Evolutionary conservation across 192 early-diverging fungal genomes (phyloP).

Genomic region (Coemansia sp.): DNA sequence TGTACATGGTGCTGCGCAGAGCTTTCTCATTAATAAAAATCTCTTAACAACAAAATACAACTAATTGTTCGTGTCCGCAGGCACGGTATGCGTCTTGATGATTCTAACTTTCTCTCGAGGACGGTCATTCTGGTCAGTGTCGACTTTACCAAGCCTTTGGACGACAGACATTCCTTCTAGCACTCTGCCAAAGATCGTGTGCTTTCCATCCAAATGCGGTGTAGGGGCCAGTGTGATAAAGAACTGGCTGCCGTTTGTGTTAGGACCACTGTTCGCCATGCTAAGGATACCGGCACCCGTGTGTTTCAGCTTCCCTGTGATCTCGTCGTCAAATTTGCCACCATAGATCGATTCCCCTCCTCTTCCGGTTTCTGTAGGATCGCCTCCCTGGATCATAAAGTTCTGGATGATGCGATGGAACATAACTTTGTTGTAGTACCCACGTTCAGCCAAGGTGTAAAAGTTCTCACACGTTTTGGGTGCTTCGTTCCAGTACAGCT

Average conservation of each 20-base stretch:
- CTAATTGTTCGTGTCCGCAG: background rate
- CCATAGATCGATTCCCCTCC: slow-evolving; percentile 77
- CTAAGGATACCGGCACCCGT: slow-evolving; percentile 82
- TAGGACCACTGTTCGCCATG: slow-evolving; percentile 94
- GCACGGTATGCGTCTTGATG: background rate
- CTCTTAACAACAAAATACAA: background rate
- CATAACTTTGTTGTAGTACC: slow-evolving; percentile 76
- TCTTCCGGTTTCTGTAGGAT: slow-evolving; percentile 93
- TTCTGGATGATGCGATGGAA: slow-evolving; percentile 87
- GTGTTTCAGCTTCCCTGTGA: slow-evolving; percentile 70
- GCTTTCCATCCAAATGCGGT: slow-evolving; percentile 77
- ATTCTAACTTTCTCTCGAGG: slow-evolving; percentile 30
- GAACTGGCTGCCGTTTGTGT: slow-evolving; percentile 85
- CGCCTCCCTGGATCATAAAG: slow-evolving; percentile 98
- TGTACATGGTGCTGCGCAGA: no score
- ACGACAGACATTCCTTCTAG: slow-evolving; percentile 79
- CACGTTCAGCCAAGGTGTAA: slow-evolving; percentile 69
- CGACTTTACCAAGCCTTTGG: slow-evolving; percentile 69
- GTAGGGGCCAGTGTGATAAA: slow-evolving; percentile 74
- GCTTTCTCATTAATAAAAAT: background rate
- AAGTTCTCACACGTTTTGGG: slow-evolving; percentile 92
- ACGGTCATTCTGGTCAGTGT: slow-evolving; percentile 68
- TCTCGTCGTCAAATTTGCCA: slow-evolving; percentile 71
- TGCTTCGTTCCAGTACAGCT: slow-evolving; percentile 56
- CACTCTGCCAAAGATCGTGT: slow-evolving; percentile 92